A percentile compares a stretch with the other conserved stretches of the same genome.
phyloP scores from a whole-genome alignment of 805 yeast species.

The Wickerhamiella cacticola region DNA sequence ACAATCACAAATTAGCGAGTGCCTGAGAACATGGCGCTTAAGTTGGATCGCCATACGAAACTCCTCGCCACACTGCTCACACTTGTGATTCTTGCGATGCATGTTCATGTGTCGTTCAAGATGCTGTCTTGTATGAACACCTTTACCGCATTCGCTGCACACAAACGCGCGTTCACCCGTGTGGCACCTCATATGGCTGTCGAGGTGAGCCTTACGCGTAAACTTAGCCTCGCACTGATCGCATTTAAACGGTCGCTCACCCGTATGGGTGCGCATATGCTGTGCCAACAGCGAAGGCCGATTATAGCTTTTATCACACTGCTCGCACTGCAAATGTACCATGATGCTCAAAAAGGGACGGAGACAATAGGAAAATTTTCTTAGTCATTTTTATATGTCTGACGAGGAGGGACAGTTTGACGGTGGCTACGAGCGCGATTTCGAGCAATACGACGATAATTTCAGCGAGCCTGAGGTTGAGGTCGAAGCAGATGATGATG shows the following conservation, averaged over 20 bases:
- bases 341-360: conserved; percentile 1
- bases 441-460: conserved; percentile 59
- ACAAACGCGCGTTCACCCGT: conserved; percentile 51
- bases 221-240: conserved; percentile 52
- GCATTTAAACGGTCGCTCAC: conserved; percentile 67
- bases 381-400: conserved; percentile 26
- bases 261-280: conserved; percentile 67
- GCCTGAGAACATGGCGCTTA: conserved; percentile 52
- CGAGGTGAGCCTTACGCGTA: conserved; percentile 65
- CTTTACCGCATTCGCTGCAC: conserved; percentile 69
- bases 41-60: conserved; percentile 69
- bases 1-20: conserved; percentile 35
- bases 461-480: conserved; percentile 58
- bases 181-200: conserved; percentile 62
- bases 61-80: conserved; percentile 52
- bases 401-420: conserved; percentile 37
- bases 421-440: conserved; percentile 46
- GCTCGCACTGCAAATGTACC: conserved; percentile 43
- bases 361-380: not conserved
- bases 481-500: conserved; percentile 34
- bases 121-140: conserved; percentile 71
- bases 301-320: conserved; percentile 64
- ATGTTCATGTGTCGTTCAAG: conserved; percentile 70
- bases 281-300: conserved; percentile 76
- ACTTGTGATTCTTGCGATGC: conserved; percentile 55